Evolutionary conservation across 768 basidiomycete genomes (phyloP), one percentile per base, ranked within the genome.

Genomic region (Tremella mesenterica): DNA sequence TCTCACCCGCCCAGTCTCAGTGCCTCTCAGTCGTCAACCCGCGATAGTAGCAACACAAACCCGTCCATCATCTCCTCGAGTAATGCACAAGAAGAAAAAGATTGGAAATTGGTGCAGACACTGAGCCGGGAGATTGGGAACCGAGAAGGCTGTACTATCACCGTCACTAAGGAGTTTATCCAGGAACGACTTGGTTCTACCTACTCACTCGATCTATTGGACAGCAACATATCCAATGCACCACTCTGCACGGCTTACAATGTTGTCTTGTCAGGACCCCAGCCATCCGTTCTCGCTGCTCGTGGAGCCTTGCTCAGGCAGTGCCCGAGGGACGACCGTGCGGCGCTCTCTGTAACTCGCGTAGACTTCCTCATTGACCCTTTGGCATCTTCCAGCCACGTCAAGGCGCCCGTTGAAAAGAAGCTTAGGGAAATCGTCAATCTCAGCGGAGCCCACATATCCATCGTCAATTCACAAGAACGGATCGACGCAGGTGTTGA

Each of bases 371-470:
- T 97, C 46, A 90, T 95, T 73, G 83, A 83, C 23, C 70, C 72
- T 26, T 58, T 69, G 26, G 46, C 64, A 28, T 48, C 83, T 83
- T 50, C 80, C 83, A 59, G 83, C 83, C 36, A 81, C 5, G 79
- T 93, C 65, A 92, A 91, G 73, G 76, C 82, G 0, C 84, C 88
- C 59, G 86, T 92, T 30, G 81, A 85, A 49, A 81, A 82, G 47
- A 82, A 84, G 51, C 80, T 96, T n/a, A 90, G 95, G 72, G 88
- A 93, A 68, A 88, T 96, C 67, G 92, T 91, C 26, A 83, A 85
- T 1, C 85, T 88, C 68, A 92, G 89, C n/a, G 77, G 82, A 56
- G 89, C 92, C 8, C 88, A 91, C 71, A 89, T 96, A 68, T 85
- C 90, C 23, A 90, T 96, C 60, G 85, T 93, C 66, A 92, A 93